These are phyloP conservation scores for Pezicula radicicola DNA, from an alignment of 2,329 filamentous ascomycete species.

Conservation along the genomic window DNA sequence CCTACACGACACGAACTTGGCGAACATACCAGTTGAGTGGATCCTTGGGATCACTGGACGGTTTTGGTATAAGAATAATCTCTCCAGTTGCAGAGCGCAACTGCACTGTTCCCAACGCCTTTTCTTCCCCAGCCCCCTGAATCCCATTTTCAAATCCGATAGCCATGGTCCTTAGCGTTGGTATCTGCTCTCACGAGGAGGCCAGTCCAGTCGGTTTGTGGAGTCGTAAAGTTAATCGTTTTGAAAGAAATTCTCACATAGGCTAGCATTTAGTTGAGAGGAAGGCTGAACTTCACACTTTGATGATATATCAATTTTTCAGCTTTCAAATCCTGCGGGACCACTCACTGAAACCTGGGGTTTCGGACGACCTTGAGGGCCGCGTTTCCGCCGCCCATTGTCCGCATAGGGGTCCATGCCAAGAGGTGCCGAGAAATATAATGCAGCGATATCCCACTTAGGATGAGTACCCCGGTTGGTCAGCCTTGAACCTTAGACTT, in stretches of 20 bases:
- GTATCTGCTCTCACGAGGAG: conserved; percentile 8
- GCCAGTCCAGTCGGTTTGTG: not conserved
- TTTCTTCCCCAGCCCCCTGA: conserved; percentile 3
- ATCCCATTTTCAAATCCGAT: not conserved
- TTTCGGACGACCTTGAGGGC: too few relatives aligned
- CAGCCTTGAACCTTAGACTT: too few relatives aligned
- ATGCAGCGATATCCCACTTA: too few relatives aligned
- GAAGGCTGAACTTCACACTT: too few relatives aligned
- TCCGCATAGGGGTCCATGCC: too few relatives aligned
- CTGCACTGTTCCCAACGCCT: conserved; percentile 13
- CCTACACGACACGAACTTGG: not conserved
- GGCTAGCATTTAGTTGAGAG: not conserved
- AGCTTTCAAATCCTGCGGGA: too few relatives aligned
- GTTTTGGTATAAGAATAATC: conserved; percentile 25
- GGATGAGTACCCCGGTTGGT: too few relatives aligned
- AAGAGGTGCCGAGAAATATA: too few relatives aligned
- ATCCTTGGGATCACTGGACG: conserved; percentile 32
- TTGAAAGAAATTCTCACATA: not conserved
- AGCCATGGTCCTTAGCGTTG: conserved; percentile 3
- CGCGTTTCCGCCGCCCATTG: too few relatives aligned
- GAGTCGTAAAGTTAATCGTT: not conserved
- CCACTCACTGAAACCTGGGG: too few relatives aligned
- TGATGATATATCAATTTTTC: too few relatives aligned
- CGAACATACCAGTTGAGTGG: conserved; percentile 31
- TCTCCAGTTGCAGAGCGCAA: conserved; percentile 15